A percentile compares a stretch with the other conserved stretches of the same genome.
Evolutionary conservation across 1,284 basidiomycete species (phyloP).

Genomic region (Coniferiporia sulphurascens): DNA sequence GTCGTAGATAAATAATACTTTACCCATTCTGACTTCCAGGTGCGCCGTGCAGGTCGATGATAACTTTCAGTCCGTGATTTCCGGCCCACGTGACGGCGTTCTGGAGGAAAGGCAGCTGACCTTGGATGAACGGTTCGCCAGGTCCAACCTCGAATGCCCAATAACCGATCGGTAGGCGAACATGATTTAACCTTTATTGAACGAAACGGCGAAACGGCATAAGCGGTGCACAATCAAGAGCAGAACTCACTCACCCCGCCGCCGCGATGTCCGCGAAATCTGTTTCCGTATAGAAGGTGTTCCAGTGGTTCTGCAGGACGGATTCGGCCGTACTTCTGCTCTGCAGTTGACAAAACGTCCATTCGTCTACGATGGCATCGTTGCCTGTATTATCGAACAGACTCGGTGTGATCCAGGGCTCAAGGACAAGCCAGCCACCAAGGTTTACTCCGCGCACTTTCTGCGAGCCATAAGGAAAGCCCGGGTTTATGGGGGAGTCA

Average conservation of each 20-base stretch:
- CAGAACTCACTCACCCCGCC: slow-evolving; percentile 51
- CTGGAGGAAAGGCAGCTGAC: slow-evolving; percentile 71
- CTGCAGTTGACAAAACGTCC: slow-evolving; percentile 73
- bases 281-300: slow-evolving; percentile 74
- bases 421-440: slow-evolving; percentile 57
- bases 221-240: slow-evolving; percentile 10
- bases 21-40: slow-evolving; percentile 83
- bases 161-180: slow-evolving; percentile 85
- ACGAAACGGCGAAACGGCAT: slow-evolving; percentile 13
- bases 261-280: slow-evolving; percentile 72
- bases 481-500: slow-evolving; percentile 30
- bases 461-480: slow-evolving; percentile 48
- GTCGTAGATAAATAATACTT: slow-evolving; percentile 19
- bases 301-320: slow-evolving; percentile 65
- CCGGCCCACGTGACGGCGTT: slow-evolving; percentile 78
- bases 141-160: slow-evolving; percentile 85
- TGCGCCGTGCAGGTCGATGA: slow-evolving; percentile 82
- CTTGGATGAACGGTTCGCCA: slow-evolving; percentile 83
- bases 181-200: slow-evolving; percentile 64
- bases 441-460: slow-evolving; percentile 72
- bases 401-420: slow-evolving; percentile 86
- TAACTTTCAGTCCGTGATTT: slow-evolving; percentile 73
- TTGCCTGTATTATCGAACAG: slow-evolving; percentile 79
- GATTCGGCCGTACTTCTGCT: slow-evolving; percentile 41
- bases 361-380: slow-evolving; percentile 73